A percentile compares a stretch with the other conserved stretches of the same genome.
Conservation (phyloP, 2,329 filamentous ascomycete species). For the Exserohilum rostratum region DNA sequence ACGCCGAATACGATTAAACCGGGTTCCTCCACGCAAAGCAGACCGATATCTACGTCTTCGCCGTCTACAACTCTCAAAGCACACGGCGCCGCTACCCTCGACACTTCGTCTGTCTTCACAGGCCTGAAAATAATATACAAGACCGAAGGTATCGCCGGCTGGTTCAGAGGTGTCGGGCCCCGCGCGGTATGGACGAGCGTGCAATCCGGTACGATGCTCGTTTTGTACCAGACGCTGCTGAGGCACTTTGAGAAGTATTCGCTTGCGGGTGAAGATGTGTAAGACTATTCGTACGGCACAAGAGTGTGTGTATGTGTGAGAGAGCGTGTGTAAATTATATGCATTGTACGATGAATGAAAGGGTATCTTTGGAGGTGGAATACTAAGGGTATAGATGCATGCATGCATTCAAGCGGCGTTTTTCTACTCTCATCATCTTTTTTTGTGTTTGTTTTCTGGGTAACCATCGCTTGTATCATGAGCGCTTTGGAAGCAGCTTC, state of each 20-base stretch:
- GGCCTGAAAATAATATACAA: constrained; percentile 87
- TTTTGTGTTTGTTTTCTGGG: background rate
- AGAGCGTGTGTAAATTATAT: background rate
- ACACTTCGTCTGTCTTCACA: constrained; percentile 87
- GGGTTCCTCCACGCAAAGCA: constrained; percentile 51
- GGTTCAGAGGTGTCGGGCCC: constrained; percentile 94
- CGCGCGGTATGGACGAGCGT: constrained; percentile 96
- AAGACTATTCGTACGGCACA: too few relatives aligned
- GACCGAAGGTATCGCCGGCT: constrained; percentile 84
- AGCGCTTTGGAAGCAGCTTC: background rate
- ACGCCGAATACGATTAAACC: constrained; percentile 31
- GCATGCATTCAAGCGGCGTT: constrained; percentile 9
- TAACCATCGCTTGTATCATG: background rate
- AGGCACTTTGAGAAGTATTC: constrained; percentile 71
- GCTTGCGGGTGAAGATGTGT: constrained; percentile 31
- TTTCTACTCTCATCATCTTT: background rate
- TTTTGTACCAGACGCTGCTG: constrained; percentile 88
- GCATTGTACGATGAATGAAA: constrained; percentile 3
- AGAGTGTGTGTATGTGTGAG: too few relatives aligned
- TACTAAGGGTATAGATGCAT: constrained; percentile 3
- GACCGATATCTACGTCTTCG: constrained; percentile 86
- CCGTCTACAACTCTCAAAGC: constrained; percentile 82
- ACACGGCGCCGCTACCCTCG: constrained; percentile 78
- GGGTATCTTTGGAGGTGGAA: background rate
- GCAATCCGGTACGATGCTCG: constrained; percentile 95